phyloP scores from a whole-genome alignment of 768 basidiomycete species.

The Boletellus sp. region DNA sequence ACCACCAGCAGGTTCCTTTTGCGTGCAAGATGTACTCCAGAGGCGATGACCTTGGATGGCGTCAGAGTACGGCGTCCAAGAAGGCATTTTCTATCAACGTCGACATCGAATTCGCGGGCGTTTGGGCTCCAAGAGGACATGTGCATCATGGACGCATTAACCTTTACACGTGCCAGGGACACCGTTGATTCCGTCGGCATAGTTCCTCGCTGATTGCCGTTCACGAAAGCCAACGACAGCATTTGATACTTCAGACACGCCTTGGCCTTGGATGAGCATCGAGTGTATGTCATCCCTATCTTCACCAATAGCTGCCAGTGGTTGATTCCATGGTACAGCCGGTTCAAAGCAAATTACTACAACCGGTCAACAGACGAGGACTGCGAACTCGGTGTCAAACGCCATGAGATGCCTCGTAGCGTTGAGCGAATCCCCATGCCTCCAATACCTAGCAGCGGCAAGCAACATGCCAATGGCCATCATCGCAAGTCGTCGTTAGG shows the following conservation, averaged over 20 bases:
- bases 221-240: slow-evolving; percentile 56
- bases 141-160: too few relatives aligned
- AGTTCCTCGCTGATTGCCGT: slow-evolving; percentile 60
- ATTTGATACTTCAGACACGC: slow-evolving; percentile 71
- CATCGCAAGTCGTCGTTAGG: slow-evolving; percentile 9
- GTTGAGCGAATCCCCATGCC: slow-evolving; percentile 17
- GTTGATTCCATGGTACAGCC: slow-evolving; percentile 14
- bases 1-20: slow-evolving; percentile 75
- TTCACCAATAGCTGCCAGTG: slow-evolving; percentile 2
- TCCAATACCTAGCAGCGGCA: not conserved
- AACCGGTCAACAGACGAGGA: slow-evolving; percentile 43
- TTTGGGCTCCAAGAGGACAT: slow-evolving; percentile 43
- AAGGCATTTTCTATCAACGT: slow-evolving; percentile 74
- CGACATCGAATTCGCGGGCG: slow-evolving; percentile 68
- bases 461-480: slow-evolving; percentile 2
- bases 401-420: slow-evolving; percentile 46
- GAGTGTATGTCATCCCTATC: slow-evolving; percentile 38
- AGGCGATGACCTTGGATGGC: slow-evolving; percentile 57
- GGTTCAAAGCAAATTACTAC: slow-evolving; percentile 34
- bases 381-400: slow-evolving; percentile 41
- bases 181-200: slow-evolving; percentile 70
- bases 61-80: slow-evolving; percentile 65
- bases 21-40: slow-evolving; percentile 63
- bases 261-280: slow-evolving; percentile 63
- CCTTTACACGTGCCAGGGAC: slow-evolving; percentile 44